Base-by-base conservation (phyloP, 1,284 basidiomycete species). In the Apiotrichum brassicae region DNA sequence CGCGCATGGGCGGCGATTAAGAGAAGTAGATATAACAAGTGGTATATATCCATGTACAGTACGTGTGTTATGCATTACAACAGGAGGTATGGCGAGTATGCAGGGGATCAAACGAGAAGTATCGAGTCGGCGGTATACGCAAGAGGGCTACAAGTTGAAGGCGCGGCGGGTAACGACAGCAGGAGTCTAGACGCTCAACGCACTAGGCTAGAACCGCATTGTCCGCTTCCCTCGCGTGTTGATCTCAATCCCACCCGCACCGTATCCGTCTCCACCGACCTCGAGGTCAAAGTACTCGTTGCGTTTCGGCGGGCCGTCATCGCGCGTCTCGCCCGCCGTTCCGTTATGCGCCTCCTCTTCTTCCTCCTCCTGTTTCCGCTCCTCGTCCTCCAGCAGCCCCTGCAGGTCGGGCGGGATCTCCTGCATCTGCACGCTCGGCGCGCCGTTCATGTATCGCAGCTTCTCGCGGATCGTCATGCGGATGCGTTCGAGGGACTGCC, bases 401-500 rank as follows among this genome's bases (percentile, higher is more conserved):
- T 84, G 83, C 19, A 97, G 74, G 62, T 94, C 87, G 0, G 93
- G 94, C 6, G 95, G 94, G 41, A 98, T 87, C 72, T 97, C 90
- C 65, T 92, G 86, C 88, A 97, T 89, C 61, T 85, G 85, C 9
- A 98, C 90, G 66, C 89, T 93, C 1, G 94, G 94, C 37, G 95
- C 94, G 23, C 92, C 92, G 61, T 94, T 87, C 20, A 98, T 76
- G 70, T 94, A 97, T 18, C 95, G 78, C 42, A 97, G 76, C 70
- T 95, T 92, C 65, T 87, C 91, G n/a, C 87, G 80, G 39, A 94
- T 86, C 53, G 79, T 83, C 43, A 87, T 79, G 18, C 87, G 84
- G 60, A 97, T 93, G 51, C 85, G 82, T 66, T 95, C 90, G 25
- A 98, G 75, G 6, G 82, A 84, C 8, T 82, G 81, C 0, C 84